Evolutionary conservation across 495 filamentous ascomycete genomes (phyloP).

Genomic region (Xylaria intraflava): DNA sequence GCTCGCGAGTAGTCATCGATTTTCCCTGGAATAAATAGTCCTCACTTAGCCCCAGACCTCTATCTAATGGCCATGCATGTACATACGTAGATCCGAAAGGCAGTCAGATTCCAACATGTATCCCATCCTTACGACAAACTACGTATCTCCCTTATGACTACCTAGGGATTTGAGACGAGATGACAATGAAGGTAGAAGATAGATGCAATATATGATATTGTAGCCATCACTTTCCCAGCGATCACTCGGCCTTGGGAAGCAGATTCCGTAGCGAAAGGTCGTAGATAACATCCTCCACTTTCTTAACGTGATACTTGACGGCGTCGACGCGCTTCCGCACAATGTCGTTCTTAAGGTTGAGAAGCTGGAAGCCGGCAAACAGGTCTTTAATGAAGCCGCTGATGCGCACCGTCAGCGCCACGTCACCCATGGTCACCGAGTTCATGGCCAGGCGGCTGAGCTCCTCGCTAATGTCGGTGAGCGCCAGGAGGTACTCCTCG

Average conservation of each 20-base stretch:
- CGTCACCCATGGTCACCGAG: slow-evolving; percentile 89
- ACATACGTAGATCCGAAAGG: too few relatives aligned
- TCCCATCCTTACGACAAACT: too few relatives aligned
- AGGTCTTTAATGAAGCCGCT: slow-evolving; percentile 91
- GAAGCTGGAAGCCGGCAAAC: slow-evolving; percentile 89
- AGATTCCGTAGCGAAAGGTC: slow-evolving; percentile 84
- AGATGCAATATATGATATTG: too few relatives aligned
- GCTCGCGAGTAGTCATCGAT: too few relatives aligned
- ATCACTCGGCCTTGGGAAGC: slow-evolving; percentile 43
- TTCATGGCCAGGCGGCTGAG: slow-evolving; percentile 90
- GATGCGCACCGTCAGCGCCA: slow-evolving; percentile 73
- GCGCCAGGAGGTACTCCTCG: slow-evolving; percentile 87
- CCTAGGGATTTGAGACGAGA: too few relatives aligned
- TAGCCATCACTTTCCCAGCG: too few relatives aligned
- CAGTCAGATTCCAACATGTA: too few relatives aligned
- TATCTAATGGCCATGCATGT: too few relatives aligned
- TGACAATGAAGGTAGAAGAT: background rate
- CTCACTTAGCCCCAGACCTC: too few relatives aligned
- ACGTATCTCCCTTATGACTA: too few relatives aligned
- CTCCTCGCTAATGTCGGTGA: slow-evolving; percentile 84
- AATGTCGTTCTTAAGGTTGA: slow-evolving; percentile 94
- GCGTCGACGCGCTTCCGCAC: slow-evolving; percentile 82
- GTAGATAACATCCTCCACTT: slow-evolving; percentile 96
- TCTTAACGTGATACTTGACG: slow-evolving; percentile 96
- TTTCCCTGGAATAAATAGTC: too few relatives aligned